These are phyloP conservation scores for Tremella mesenterica DNA, from an alignment of 768 basidiomycete genomes.

Conservation along the genomic window DNA sequence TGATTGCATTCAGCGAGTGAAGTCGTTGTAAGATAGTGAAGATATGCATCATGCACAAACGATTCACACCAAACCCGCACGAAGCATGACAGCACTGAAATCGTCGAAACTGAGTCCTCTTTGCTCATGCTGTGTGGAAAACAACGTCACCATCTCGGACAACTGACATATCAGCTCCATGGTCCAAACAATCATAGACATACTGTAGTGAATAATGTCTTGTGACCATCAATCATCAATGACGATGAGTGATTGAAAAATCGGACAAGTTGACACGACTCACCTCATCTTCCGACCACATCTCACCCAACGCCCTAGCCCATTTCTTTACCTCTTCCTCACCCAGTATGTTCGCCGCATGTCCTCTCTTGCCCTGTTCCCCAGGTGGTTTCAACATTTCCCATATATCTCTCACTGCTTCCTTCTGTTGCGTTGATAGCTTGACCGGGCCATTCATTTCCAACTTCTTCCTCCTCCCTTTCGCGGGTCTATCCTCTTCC, in stretches of 20 bases:
- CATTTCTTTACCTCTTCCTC: constrained; percentile 37
- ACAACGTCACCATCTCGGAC: constrained; percentile 41
- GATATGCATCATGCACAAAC: no score
- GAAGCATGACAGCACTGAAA: constrained; percentile 35
- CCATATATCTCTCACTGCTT: constrained; percentile 37
- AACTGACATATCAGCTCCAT: constrained; percentile 25
- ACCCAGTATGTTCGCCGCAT: constrained; percentile 17
- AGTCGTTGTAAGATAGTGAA: no score
- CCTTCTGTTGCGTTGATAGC: constrained; percentile 28
- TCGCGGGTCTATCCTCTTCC: background rate
- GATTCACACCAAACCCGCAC: constrained; percentile 34
- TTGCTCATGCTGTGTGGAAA: constrained; percentile 40
- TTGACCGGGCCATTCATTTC: constrained; percentile 12
- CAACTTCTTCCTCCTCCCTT: constrained; percentile 4
- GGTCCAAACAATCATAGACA: constrained; percentile 1
- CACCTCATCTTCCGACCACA: constrained; percentile 42
- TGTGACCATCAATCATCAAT: no score
- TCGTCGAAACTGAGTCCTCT: constrained; percentile 41
- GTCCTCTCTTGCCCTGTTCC: background rate
- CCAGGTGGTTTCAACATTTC: constrained; percentile 29
- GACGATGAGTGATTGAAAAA: background rate
- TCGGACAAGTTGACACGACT: constrained; percentile 4
- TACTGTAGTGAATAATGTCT: no score
- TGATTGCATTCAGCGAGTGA: no score
- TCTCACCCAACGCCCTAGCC: constrained; percentile 37